phyloP scores from a whole-genome alignment of 2,329 filamentous ascomycete species.

The Alternaria solani region DNA sequence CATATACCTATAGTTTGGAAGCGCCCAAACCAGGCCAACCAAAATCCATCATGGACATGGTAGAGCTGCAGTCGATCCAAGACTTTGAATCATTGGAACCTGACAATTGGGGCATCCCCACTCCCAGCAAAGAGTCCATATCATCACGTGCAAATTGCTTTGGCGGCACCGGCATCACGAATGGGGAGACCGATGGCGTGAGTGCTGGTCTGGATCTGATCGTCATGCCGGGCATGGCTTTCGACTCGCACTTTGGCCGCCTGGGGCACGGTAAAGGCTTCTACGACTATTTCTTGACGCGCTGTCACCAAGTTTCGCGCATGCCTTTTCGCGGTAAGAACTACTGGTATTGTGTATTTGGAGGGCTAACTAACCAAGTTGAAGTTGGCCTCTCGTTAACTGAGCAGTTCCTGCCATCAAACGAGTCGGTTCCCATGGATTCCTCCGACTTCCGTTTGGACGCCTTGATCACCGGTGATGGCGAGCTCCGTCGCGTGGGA shows the following conservation, averaged over 20 bases:
- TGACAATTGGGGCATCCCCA: slow-evolving; percentile 97
- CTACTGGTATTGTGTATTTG: slow-evolving; percentile 37
- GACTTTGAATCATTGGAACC: slow-evolving; percentile 80
- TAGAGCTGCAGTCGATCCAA: slow-evolving; percentile 73
- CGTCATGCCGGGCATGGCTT: slow-evolving; percentile 91
- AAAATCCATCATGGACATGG: slow-evolving; percentile 91
- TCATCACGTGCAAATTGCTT: slow-evolving; percentile 75
- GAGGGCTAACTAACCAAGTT: slow-evolving; percentile 48
- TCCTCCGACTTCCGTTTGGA: slow-evolving; percentile 82
- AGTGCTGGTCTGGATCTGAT: slow-evolving; percentile 76
- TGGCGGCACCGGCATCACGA: slow-evolving; percentile 64
- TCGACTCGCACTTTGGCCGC: slow-evolving; percentile 77
- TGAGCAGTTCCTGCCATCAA: slow-evolving; percentile 79
- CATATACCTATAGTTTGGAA: slow-evolving; percentile 77
- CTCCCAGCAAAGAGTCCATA: slow-evolving; percentile 72
- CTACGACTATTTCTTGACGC: slow-evolving; percentile 91
- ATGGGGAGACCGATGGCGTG: slow-evolving; percentile 45
- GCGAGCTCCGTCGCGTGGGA: slow-evolving; percentile 55
- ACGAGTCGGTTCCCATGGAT: slow-evolving; percentile 74
- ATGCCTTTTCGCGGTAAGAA: slow-evolving; percentile 69
- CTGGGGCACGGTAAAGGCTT: slow-evolving; percentile 96
- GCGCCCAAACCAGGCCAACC: slow-evolving; percentile 53
- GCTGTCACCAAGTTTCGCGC: slow-evolving; percentile 65
- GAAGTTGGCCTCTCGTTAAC: slow-evolving; percentile 80
- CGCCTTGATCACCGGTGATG: slow-evolving; percentile 76